Base-by-base conservation (phyloP, 1,139 yeast species). In the Pichia sp. region DNA sequence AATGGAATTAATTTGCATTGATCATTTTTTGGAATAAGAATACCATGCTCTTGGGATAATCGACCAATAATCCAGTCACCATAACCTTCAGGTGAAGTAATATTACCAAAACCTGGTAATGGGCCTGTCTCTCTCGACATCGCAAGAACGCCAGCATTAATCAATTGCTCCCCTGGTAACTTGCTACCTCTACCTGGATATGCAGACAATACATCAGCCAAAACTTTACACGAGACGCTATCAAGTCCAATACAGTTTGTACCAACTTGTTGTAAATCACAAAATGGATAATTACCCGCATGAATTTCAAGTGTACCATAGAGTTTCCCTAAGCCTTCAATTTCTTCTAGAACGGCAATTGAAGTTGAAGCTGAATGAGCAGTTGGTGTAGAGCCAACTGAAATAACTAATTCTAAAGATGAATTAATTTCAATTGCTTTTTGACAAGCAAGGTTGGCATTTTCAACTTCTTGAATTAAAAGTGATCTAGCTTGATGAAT, bases 381-480 rank as follows among this genome's bases (percentile, higher is more conserved):
- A 0, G 94, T 85, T 37, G 94, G 94, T 0, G 95, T 83, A 1
- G 94, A 89, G 12, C 95, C 95, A 12, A 83, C 86, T 1, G 83
- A 78, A 32, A 76, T 64, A 31, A 63, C 69, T 45, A 74, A 63
- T 20, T 58, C 51, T 36, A 47, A 51, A 4, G 61, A 41, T 24
- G 59, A 56, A 42, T 65, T 61, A 55, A 62, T 27, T 37, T 51
- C 54, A 12, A 65, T 56, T 4, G 75, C 73, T 29, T 62, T 54
- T 28, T 59, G 59, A 6, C 82, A 75, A 0, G 89, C 90, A 9
- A 59, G 58, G 51, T 77, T 71, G 4, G 80, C 86, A 28, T 76
- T 74, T 3, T 57, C 59, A 38, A 84, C 69, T 55, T 85, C 94
- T 30, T 74, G 74, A 24, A 73, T 48, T 32, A 84, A 63, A 39